These are phyloP conservation scores for Odontarrhena argentea DNA, from an alignment of 345 rosid genomes.

Conservation along the genomic window DNA sequence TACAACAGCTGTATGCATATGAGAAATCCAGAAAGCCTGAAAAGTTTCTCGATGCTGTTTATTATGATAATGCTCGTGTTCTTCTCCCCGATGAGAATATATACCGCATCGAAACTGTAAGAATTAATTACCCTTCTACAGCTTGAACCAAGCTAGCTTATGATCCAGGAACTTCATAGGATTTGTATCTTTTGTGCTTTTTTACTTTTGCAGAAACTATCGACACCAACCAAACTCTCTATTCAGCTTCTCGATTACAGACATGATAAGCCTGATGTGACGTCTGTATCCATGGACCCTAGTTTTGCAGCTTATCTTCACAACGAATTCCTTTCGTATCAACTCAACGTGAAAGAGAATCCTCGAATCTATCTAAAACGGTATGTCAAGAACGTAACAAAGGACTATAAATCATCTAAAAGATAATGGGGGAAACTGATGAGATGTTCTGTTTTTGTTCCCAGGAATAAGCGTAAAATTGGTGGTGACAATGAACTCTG, in stretches of 20 bases:
- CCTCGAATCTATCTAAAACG: conserved; percentile 72
- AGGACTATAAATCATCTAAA: conserved; percentile 5
- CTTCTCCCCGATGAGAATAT: conserved; percentile 88
- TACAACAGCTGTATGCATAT: conserved; percentile 76
- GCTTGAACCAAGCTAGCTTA: conserved; percentile 10
- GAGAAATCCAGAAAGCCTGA: conserved; percentile 80
- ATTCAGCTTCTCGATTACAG: conserved; percentile 90
- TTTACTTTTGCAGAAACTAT: conserved; percentile 54
- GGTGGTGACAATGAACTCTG: conserved; percentile 47
- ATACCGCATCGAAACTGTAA: conserved; percentile 90
- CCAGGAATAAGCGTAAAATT: conserved; percentile 68
- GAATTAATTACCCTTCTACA: conserved; percentile 35
- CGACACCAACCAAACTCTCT: conserved; percentile 57
- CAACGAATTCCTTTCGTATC: conserved; percentile 63
- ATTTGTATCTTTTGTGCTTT: conserved; percentile 4
- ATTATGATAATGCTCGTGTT: conserved; percentile 80
- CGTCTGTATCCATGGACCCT: conserved; percentile 84
- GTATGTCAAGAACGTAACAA: conserved; percentile 42
- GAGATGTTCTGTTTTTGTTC: conserved; percentile 24
- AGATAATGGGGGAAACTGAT: conserved; percentile 1
- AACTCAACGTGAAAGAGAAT: conserved; percentile 63
- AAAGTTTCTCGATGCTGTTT: conserved; percentile 67
- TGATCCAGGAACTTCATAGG: not conserved
- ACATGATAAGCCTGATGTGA: conserved; percentile 90
- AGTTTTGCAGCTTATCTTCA: conserved; percentile 77